Conservation (phyloP, 257 asterid genomes). For the Solanum okadae region DNA sequence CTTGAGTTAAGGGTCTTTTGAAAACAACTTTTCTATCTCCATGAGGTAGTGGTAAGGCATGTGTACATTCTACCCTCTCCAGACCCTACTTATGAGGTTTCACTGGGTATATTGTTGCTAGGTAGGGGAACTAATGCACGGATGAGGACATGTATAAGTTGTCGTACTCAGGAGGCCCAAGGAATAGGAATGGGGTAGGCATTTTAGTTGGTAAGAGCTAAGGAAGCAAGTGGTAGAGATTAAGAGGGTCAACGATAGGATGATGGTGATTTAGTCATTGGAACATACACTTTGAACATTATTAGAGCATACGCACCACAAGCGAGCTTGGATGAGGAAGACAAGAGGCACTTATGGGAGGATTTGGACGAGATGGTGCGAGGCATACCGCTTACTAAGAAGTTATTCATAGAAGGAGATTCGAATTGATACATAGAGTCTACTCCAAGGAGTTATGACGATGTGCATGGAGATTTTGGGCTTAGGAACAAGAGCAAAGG, state of each 20-base stretch:
- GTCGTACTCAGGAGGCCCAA: not conserved
- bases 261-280: not conserved
- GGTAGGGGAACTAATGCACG: not conserved
- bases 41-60: not conserved
- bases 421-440: not conserved
- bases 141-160: not conserved
- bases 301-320: not conserved
- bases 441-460: not conserved
- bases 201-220: not conserved
- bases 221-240: not conserved
- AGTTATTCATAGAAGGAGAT: not conserved
- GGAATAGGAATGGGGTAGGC: too few species aligned
- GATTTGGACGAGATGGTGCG: not conserved
- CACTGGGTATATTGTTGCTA: not conserved
- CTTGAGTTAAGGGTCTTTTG: not conserved
- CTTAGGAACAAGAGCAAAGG: not conserved
- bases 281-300: not conserved
- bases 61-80: not conserved
- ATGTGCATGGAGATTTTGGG: not conserved
- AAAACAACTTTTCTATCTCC: not conserved
- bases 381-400: not conserved
- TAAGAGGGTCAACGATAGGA: not conserved
- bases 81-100: not conserved
- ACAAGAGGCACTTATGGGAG: not conserved
- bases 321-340: not conserved